These are phyloP conservation scores for Ceratobasidium sp. DNA, from an alignment of 1,284 basidiomycete species.

Conservation along the genomic window DNA sequence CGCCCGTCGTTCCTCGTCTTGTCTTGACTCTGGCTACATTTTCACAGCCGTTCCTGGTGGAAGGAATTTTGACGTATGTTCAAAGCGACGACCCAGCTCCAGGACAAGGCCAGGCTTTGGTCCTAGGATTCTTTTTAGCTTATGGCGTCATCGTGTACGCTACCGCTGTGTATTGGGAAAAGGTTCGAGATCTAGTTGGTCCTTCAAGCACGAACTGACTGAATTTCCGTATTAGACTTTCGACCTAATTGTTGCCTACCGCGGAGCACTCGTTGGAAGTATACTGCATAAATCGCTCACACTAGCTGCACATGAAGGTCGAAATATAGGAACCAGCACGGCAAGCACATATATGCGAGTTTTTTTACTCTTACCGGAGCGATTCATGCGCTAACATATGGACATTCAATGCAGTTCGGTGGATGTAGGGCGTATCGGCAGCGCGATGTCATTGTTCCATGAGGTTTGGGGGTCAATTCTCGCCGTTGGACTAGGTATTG, in stretches of 20 bases:
- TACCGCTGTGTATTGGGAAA: constrained; percentile 28
- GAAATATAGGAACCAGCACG: not conserved
- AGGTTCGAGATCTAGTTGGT: not conserved
- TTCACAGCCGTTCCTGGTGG: not conserved
- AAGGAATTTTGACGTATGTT: not conserved
- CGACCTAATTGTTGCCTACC: not conserved
- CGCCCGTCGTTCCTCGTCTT: not conserved
- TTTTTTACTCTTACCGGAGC: no score
- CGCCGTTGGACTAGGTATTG: not conserved
- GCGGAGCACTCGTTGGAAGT: constrained; percentile 7
- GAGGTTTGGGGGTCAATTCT: not conserved
- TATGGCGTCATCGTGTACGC: constrained; percentile 8
- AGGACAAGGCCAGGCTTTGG: constrained; percentile 1
- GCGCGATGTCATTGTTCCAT: not conserved
- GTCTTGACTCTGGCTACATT: not conserved
- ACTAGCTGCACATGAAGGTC: constrained; percentile 7
- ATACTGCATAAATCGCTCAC: not conserved
- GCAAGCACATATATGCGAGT: constrained; percentile 20
- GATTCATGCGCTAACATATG: no score
- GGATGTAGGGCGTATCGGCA: not conserved
- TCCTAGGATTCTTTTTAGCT: not conserved
- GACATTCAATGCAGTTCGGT: no score
- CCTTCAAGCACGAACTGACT: not conserved
- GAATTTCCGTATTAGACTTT: not conserved
- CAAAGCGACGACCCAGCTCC: not conserved